A percentile compares a stretch with the other conserved stretches of the same genome.
Conservation (phyloP, 2,329 filamentous ascomycete species). For the Hypomyces rosellus region DNA sequence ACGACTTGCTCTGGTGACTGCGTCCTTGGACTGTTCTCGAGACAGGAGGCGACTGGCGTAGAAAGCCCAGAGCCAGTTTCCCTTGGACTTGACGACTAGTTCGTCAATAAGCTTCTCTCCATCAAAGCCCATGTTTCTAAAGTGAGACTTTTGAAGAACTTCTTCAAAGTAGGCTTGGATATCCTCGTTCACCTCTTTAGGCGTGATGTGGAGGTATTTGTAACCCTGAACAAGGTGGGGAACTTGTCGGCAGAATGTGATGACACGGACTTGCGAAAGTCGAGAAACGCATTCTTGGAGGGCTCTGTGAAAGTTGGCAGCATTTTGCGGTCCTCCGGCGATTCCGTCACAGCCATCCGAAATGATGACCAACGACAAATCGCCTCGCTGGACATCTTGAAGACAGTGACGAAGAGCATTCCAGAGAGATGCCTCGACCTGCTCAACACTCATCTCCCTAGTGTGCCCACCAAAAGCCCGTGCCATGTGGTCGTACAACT, state of each 20-base stretch:
- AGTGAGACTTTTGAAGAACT: constrained; percentile 15
- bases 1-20: constrained; percentile 11
- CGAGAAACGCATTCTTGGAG: constrained; percentile 25
- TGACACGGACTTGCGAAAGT: constrained; percentile 22
- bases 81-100: constrained; percentile 26
- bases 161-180: constrained; percentile 23
- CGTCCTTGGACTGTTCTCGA: constrained; percentile 15
- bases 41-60: constrained; percentile 25
- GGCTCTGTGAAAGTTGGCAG: constrained; percentile 22
- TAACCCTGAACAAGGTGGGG: constrained; percentile 25
- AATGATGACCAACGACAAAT: constrained; percentile 26
- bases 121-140: constrained; percentile 18
- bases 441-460: constrained; percentile 16
- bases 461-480: constrained; percentile 21
- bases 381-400: constrained; percentile 21
- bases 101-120: constrained; percentile 24
- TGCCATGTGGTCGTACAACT: constrained; percentile 27
- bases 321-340: constrained; percentile 18
- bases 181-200: constrained; percentile 27
- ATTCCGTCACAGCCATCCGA: constrained; percentile 34
- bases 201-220: constrained; percentile 26
- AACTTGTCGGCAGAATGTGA: constrained; percentile 31
- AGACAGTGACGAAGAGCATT: constrained; percentile 27
- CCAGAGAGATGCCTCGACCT: constrained; percentile 29
- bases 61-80: constrained; percentile 33